A percentile compares a stretch with the other conserved stretches of the same genome.
phyloP scores from a whole-genome alignment of 2,329 filamentous ascomycete species.

The Chaetomium olivaceum region DNA sequence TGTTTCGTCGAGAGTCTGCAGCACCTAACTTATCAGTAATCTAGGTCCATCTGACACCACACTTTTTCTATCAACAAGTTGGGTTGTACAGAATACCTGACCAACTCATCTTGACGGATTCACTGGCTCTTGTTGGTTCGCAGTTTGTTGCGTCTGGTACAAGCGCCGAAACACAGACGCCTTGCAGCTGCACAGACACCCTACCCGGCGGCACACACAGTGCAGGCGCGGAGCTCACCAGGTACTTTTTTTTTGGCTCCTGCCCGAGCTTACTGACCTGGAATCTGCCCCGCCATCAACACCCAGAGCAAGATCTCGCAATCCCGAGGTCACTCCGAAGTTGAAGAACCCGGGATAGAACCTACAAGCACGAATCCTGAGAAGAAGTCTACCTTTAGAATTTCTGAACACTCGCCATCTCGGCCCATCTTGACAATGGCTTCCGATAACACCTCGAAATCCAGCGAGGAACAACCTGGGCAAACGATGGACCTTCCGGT shows the following conservation, averaged over 20 bases:
- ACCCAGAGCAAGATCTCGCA: not conserved
- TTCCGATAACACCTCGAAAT: conserved; percentile 5
- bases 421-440: conserved; percentile 17
- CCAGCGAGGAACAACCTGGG: conserved; percentile 18
- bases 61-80: not conserved
- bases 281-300: conserved; percentile 9
- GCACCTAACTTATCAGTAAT: not conserved
- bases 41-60: not conserved
- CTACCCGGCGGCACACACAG: not conserved
- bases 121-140: conserved; percentile 4
- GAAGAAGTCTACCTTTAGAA: not conserved
- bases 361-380: not conserved
- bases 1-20: not conserved
- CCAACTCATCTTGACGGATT: not conserved
- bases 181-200: not conserved
- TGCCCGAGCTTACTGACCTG: not conserved
- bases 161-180: conserved; percentile 13
- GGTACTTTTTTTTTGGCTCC: not conserved
- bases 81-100: not conserved
- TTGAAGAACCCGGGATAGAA: not conserved
- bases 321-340: not conserved
- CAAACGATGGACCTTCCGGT: conserved; percentile 22
- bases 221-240: not conserved
- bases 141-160: not conserved
- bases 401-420: not conserved